Evolutionary conservation across 257 asterid genomes (phyloP).

Genomic region (Capsicum baccatum): DNA sequence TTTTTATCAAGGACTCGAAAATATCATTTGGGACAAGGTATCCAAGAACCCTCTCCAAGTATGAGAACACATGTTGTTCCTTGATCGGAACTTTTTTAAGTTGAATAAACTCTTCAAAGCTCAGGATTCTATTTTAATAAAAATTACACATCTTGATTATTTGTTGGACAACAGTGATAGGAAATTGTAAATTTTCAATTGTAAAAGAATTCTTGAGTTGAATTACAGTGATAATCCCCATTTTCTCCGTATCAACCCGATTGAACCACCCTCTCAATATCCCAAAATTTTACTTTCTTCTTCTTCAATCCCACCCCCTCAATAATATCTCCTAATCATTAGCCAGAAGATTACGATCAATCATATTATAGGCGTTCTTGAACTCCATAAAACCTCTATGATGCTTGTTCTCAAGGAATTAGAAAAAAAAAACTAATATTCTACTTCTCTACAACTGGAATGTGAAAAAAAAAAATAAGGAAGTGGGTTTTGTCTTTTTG

Average conservation of each 20-base stretch:
- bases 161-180: slow-evolving; percentile 76
- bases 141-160: slow-evolving; percentile 92
- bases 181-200: slow-evolving; percentile 66
- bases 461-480: too few relatives aligned
- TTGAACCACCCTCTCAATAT: slow-evolving; percentile 73
- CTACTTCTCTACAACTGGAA: too few relatives aligned
- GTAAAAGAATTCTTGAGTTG: slow-evolving; percentile 81
- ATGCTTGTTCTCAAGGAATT: too few relatives aligned
- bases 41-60: slow-evolving; percentile 31
- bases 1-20: slow-evolving; percentile 69
- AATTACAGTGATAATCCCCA: slow-evolving; percentile 65
- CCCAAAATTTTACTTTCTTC: slow-evolving; percentile 54
- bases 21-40: neutral
- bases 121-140: slow-evolving; percentile 79
- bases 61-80: too few relatives aligned
- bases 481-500: too few relatives aligned
- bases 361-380: too few relatives aligned
- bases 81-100: too few relatives aligned
- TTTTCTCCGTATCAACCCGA: slow-evolving; percentile 70
- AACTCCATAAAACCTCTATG: too few relatives aligned
- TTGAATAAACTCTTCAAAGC: slow-evolving; percentile 44
- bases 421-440: too few relatives aligned
- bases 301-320: too few relatives aligned
- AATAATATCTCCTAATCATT: too few relatives aligned
- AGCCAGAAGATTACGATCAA: too few relatives aligned